Percentiles rank a stretch among this genome's conserved stretches.
Evolutionary conservation across 495 filamentous ascomycete genomes (phyloP).

Genomic region (Copromyces sp.): DNA sequence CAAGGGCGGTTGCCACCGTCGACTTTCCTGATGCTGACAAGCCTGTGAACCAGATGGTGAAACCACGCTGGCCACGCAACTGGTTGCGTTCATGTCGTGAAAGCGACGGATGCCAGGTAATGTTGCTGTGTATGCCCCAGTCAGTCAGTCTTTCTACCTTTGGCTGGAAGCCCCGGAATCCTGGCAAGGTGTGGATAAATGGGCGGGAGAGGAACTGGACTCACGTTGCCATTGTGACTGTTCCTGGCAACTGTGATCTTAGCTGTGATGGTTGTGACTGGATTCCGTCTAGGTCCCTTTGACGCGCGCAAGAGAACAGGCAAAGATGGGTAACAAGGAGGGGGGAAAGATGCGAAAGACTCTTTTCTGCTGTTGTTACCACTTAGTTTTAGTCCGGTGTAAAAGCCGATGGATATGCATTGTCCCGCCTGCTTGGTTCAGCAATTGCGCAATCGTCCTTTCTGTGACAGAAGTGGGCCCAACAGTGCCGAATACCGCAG

Average conservation of each 20-base stretch:
- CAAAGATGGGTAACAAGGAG: neutral
- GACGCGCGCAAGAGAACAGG: neutral
- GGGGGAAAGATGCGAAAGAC: neutral
- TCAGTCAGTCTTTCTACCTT: neutral
- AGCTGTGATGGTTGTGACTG: neutral
- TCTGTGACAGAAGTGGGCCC: neutral
- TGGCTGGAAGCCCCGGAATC: neutral
- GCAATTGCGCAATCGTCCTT: neutral
- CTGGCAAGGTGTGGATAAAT: neutral
- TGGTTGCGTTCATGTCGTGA: slow-evolving; percentile 73
- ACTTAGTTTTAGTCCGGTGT: neutral
- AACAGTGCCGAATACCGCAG: neutral
- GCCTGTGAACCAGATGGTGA: slow-evolving; percentile 97
- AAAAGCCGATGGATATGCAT: neutral
- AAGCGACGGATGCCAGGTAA: slow-evolving; percentile 93
- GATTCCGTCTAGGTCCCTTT: neutral
- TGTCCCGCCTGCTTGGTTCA: neutral
- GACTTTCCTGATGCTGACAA: slow-evolving; percentile 93
- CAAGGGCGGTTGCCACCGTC: slow-evolving; percentile 88
- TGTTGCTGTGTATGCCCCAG: slow-evolving; percentile 55
- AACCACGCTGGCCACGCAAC: slow-evolving; percentile 73
- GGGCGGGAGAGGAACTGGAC: neutral
- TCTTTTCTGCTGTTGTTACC: neutral
- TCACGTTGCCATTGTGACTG: slow-evolving; percentile 10
- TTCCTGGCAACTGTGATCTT: neutral